Base-by-base conservation (phyloP, 2,329 filamentous ascomycete species). In the Fusarium veterinarium region DNA sequence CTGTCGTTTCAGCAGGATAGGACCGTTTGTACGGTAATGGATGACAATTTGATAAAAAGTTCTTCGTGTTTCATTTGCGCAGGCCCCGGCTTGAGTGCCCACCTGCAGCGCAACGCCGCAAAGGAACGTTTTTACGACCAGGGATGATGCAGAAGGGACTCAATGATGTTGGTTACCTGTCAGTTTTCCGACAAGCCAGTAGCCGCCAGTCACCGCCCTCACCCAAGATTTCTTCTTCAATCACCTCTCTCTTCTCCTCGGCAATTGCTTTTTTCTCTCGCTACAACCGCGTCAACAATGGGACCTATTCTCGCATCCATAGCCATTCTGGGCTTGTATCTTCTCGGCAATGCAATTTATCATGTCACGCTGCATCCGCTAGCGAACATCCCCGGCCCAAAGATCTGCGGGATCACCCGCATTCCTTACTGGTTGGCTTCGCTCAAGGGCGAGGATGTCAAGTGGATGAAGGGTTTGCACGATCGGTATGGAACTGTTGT, bases 401-500 rank as follows among this genome's bases (percentile, higher is more conserved):
- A 52, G 17, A 28, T 71, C 25, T 71, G 62, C 6, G 69, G 51
- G 0, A 35, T 71, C 9, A 71, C 49, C 1, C 48, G 67, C 8
- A 44, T 71, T 11, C 69, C 69, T 1, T 71, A 71, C 35, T 71
- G 62, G 62, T 2, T 67, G 2, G 57, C 35, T 3, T 7, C 35
- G 1, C 8, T 71, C 1, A 44, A 6, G 23, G 69, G 69, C 4
- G 62, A 67, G 5, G 67, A 71, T 19, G 42, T 67, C 4, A n/a
- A 28, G 1, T 67, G 62, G 57, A 67, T 71, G 67, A 71, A 71
- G 12, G 0, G 9, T 4, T 3, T 71, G 1, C 69, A 71, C 10
- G 69, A 71, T 16, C 11, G 11, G 0, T 71, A 71, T 40, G 69
- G 69, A 12, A 67, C 67, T 12, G 57, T 71, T 8, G 46, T 71